Evolutionary conservation across 768 basidiomycete genomes (phyloP), one percentile per base, ranked within the genome.

Genomic region (Filobasidium floriforme): DNA sequence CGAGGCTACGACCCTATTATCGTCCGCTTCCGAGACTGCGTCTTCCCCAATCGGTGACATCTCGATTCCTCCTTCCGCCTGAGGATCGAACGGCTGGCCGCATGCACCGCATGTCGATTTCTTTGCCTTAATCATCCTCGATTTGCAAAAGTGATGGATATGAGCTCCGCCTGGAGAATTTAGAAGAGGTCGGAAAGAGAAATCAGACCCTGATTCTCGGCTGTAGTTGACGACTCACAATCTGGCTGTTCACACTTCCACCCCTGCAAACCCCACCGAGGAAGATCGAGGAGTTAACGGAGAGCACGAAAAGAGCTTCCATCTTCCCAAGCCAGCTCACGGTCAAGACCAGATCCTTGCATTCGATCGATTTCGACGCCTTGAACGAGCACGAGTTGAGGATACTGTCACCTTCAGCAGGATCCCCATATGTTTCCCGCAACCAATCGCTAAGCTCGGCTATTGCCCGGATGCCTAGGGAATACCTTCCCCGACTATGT

Each of bases 401-500:
- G 7, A 41, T 40, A 9, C 60, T 59, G 2, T 65, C 65, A 12
- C 52, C 65, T 26, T 66, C 22, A 15, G 55, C 60, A 29, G 62
- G 52, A 24, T 75, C 75, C 14, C 72, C 71, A 49, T 68, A 73
- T n/a, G 72, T 69, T 51, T 65, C 41, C 40, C 59, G 65, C 24
- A 77, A 54, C 62, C 72, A 76, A 24, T 67, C 55, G 37, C 73
- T 72, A 1, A 77, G 71, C 57, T 77, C 76, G n/a, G 70, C 24
- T 51, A 70, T 59, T 11, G 70, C 71, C 59, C 76, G 63, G 5
- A 71, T 67, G 18, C 68, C 75, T 0, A 77, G 63, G 4, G 66
- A 64, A 57, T 71, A 77, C 43, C 76, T 62, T 29, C 70, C 70
- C 29, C 76, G 72, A 44, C 76, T 77, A 29, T 44, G 4, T 19